A percentile compares a stretch with the other conserved stretches of the same genome.
These are phyloP conservation scores for Tausonia pullulans DNA, from an alignment of 1,284 basidiomycete genomes.

Conservation along the genomic window DNA sequence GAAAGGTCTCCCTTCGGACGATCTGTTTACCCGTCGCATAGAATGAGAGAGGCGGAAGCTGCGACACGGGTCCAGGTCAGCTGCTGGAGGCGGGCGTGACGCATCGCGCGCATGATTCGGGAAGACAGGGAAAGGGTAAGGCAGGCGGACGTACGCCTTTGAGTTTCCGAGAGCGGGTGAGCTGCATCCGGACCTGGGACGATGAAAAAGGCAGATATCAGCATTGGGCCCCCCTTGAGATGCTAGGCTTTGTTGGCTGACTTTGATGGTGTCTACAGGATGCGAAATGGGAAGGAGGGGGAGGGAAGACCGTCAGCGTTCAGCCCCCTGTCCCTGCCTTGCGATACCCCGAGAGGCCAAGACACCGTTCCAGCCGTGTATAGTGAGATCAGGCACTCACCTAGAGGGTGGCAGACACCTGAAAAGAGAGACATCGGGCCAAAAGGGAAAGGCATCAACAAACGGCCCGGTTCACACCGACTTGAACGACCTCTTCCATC, in stretches of 20 bases:
- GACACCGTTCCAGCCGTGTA: not conserved
- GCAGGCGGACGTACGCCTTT: slow-evolving; percentile 54
- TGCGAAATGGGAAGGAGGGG: not conserved
- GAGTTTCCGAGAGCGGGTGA: slow-evolving; percentile 62
- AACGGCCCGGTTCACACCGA: too few relatives aligned
- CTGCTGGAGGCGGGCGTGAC: too few relatives aligned
- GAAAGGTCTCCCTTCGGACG: slow-evolving; percentile 77
- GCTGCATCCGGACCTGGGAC: slow-evolving; percentile 95
- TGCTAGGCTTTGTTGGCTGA: slow-evolving; percentile 31
- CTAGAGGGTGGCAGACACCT: slow-evolving; percentile 20
- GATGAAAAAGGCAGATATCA: not conserved
- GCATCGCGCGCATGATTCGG: not conserved
- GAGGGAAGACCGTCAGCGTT: not conserved
- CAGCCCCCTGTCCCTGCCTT: not conserved
- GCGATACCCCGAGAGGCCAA: not conserved
- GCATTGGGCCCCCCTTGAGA: slow-evolving; percentile 69
- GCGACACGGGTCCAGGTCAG: not conserved
- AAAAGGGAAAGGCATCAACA: not conserved
- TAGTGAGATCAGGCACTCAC: not conserved
- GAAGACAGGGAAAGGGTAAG: not conserved
- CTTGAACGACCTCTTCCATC: too few relatives aligned
- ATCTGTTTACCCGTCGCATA: slow-evolving; percentile 86
- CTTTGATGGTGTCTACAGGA: slow-evolving; percentile 15
- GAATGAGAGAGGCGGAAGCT: slow-evolving; percentile 90
- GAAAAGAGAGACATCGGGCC: not conserved